Percentiles rank a stretch among this genome's conserved stretches.
phyloP scores from a whole-genome alignment of 2,329 filamentous ascomycete genomes.

The Trichoderma oligosporum region DNA sequence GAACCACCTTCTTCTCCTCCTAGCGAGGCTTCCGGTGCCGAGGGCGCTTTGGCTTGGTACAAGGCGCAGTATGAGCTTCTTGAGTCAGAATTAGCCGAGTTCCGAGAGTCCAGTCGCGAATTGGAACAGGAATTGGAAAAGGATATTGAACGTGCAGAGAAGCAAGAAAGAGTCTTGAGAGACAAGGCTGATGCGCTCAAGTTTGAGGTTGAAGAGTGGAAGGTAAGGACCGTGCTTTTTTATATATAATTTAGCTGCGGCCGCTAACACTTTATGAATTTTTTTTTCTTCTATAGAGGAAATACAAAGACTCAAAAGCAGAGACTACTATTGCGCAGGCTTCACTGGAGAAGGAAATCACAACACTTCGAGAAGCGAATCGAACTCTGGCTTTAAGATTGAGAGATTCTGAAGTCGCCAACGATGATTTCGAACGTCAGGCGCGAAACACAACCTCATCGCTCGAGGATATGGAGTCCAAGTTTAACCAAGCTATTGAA shows the following conservation, averaged over 20 bases:
- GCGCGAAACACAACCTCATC: slow-evolving; percentile 94
- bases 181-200: slow-evolving; percentile 80
- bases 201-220: slow-evolving; percentile 97
- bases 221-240: slow-evolving; percentile 55
- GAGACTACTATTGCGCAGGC: slow-evolving; percentile 85
- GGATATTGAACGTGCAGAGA: slow-evolving; percentile 93
- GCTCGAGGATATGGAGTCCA: slow-evolving; percentile 92
- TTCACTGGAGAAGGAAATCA: slow-evolving; percentile 91
- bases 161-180: slow-evolving; percentile 78
- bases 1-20: slow-evolving; percentile 63
- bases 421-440: slow-evolving; percentile 97
- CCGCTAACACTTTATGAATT: slow-evolving; percentile 16
- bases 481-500: slow-evolving; percentile 94
- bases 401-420: slow-evolving; percentile 93
- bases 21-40: slow-evolving; percentile 50
- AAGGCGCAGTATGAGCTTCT: slow-evolving; percentile 93
- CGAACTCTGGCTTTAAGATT: slow-evolving; percentile 77
- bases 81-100: slow-evolving; percentile 86
- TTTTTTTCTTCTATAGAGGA: slow-evolving; percentile 55
- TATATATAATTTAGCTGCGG: neutral
- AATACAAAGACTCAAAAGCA: slow-evolving; percentile 90
- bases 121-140: slow-evolving; percentile 92
- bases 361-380: slow-evolving; percentile 78
- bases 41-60: slow-evolving; percentile 88
- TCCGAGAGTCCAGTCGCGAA: slow-evolving; percentile 89